These are phyloP conservation scores for Xylaria sp. DNA, from an alignment of 2,329 filamentous ascomycete genomes.

Conservation along the genomic window DNA sequence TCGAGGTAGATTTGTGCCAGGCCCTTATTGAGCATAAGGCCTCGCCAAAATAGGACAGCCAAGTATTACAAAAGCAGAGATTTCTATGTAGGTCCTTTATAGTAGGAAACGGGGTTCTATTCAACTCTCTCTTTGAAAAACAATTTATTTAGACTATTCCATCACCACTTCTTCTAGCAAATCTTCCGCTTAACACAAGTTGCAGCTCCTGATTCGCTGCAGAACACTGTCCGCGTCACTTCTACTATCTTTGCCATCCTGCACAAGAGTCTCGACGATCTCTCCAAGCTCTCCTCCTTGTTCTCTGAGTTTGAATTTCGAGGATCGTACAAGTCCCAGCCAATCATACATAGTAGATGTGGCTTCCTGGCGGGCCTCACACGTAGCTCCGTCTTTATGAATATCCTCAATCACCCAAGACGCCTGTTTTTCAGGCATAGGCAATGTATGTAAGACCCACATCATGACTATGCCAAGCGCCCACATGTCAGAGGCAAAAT, in stretches of 20 bases:
- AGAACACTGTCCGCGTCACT: slow-evolving; percentile 4
- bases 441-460: slow-evolving; percentile 18
- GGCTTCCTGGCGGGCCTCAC: neutral
- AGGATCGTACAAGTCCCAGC: neutral
- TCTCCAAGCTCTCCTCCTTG: slow-evolving; percentile 8
- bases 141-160: too few relatives aligned
- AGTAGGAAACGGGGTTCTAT: too few relatives aligned
- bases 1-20: too few relatives aligned
- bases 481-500: slow-evolving; percentile 14
- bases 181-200: neutral
- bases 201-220: neutral
- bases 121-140: too few relatives aligned
- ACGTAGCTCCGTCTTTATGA: neutral
- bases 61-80: too few relatives aligned
- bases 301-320: neutral
- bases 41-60: too few relatives aligned
- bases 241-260: neutral
- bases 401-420: neutral
- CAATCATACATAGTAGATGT: slow-evolving; percentile 1
- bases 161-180: too few relatives aligned
- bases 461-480: slow-evolving; percentile 22
- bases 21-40: too few relatives aligned
- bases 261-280: slow-evolving; percentile 4
- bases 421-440: neutral
- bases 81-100: too few relatives aligned